A percentile compares a stretch with the other conserved stretches of the same genome.
Conservation (phyloP, 2,329 filamentous ascomycete species). For the Scedosporium aurantiacum region DNA sequence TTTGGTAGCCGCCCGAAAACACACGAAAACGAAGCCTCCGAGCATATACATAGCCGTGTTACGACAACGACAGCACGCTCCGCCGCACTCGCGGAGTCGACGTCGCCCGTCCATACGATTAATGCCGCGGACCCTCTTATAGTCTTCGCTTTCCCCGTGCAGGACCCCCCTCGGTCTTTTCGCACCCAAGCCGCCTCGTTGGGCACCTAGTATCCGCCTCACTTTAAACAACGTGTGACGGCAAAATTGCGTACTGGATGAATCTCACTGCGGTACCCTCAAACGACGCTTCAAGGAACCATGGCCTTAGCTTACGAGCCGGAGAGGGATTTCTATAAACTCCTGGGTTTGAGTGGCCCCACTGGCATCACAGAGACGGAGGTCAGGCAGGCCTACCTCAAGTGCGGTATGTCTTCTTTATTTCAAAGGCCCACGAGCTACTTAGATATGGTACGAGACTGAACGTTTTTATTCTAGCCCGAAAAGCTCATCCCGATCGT, state of each 20-base stretch:
- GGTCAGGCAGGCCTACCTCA: constrained; percentile 4
- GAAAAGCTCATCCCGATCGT: constrained; percentile 81
- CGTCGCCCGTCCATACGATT: neutral
- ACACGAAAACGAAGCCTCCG: neutral
- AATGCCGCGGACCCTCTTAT: neutral
- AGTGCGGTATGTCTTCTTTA: constrained; percentile 4
- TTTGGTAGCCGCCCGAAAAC: neutral
- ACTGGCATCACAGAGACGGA: neutral
- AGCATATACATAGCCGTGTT: neutral
- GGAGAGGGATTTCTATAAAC: constrained; percentile 68
- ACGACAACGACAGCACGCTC: neutral
- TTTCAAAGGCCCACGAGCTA: neutral
- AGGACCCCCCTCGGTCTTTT: neutral
- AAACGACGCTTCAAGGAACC: neutral
- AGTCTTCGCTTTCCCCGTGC: neutral
- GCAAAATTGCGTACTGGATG: neutral
- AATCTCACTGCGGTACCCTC: neutral
- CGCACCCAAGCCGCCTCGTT: neutral
- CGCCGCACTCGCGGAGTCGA: neutral
- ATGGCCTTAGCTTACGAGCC: constrained; percentile 4
- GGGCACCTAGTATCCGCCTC: neutral
- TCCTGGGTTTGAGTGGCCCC: constrained; percentile 46
- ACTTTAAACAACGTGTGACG: neutral
- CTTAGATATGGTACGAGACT: neutral
- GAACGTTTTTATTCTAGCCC: constrained; percentile 35